Evolutionary conservation across 192 early-diverging fungal genomes (phyloP).

Genomic region (Lunasporangiospora selenospora): DNA sequence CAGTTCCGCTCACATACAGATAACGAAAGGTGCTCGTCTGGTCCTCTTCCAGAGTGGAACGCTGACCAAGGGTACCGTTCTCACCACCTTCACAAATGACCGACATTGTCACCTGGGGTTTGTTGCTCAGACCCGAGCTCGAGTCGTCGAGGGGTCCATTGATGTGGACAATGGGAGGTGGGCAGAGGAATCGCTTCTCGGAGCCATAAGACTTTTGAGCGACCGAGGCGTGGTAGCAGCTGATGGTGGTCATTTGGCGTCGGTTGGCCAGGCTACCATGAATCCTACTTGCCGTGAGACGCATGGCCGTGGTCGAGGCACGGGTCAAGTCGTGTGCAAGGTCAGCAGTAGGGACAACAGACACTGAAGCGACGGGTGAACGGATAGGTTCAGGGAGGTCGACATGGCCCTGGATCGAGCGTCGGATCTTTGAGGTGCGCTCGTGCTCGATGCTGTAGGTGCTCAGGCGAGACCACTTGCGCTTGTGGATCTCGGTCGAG

Average conservation of each 20-base stretch:
- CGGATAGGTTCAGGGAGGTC: background rate
- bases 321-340: too few species aligned
- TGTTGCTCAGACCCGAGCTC: slow-evolving; percentile 54
- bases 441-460: slow-evolving; percentile 20
- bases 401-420: slow-evolving; percentile 11
- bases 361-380: background rate
- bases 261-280: background rate
- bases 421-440: slow-evolving; percentile 40
- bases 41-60: slow-evolving; percentile 58
- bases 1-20: slow-evolving; percentile 79
- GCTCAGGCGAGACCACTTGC: slow-evolving; percentile 49
- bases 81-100: slow-evolving; percentile 65
- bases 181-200: slow-evolving; percentile 88
- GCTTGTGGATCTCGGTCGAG: slow-evolving; percentile 38
- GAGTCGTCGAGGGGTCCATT: slow-evolving; percentile 37
- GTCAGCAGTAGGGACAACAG: too few species aligned
- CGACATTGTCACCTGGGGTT: slow-evolving; percentile 67
- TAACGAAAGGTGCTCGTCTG: slow-evolving; percentile 73
- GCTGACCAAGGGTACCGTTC: slow-evolving; percentile 56
- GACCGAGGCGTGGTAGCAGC: slow-evolving; percentile 80
- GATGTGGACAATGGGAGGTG: slow-evolving; percentile 75
- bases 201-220: slow-evolving; percentile 95
- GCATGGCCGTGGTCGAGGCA: too few species aligned
- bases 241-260: slow-evolving; percentile 66
- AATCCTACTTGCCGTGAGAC: too few species aligned